A percentile compares a stretch with the other conserved stretches of the same genome.
phyloP scores from a whole-genome alignment of 169 alveolate species.

The Plasmodium ovale region DNA sequence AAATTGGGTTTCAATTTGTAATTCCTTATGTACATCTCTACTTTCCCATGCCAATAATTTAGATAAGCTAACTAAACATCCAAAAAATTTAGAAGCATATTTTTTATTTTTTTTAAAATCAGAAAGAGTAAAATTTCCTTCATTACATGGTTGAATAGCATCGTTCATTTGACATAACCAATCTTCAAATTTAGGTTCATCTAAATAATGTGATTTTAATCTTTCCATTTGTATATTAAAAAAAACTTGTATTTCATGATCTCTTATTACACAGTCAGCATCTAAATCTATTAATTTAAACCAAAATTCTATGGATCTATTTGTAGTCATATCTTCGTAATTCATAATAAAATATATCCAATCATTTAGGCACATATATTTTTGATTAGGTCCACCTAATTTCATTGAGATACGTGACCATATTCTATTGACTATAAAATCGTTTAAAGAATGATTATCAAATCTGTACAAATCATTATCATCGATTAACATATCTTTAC shows the following conservation, averaged over 20 bases:
- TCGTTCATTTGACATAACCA: slow-evolving; percentile 77
- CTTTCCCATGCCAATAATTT: slow-evolving; percentile 76
- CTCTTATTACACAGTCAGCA: slow-evolving; percentile 73
- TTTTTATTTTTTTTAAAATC: slow-evolving; percentile 73
- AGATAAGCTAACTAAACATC: slow-evolving; percentile 72
- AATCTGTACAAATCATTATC: slow-evolving; percentile 66
- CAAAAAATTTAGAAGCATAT: slow-evolving; percentile 71
- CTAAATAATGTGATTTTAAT: slow-evolving; percentile 74
- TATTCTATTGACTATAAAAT: slow-evolving; percentile 72
- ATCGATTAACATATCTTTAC: slow-evolving; percentile 76
- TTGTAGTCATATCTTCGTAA: slow-evolving; percentile 73
- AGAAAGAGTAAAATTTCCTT: slow-evolving; percentile 70
- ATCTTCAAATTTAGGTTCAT: slow-evolving; percentile 77
- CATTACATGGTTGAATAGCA: slow-evolving; percentile 70
- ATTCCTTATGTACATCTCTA: slow-evolving; percentile 71
- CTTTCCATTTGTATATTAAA: slow-evolving; percentile 70
- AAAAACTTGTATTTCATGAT: slow-evolving; percentile 75
- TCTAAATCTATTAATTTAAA: slow-evolving; percentile 73
- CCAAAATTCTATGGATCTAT: slow-evolving; percentile 72
- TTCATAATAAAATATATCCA: slow-evolving; percentile 75
- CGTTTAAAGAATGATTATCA: slow-evolving; percentile 72
- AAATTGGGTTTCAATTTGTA: slow-evolving; percentile 70
- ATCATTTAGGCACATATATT: slow-evolving; percentile 71
- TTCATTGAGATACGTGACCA: slow-evolving; percentile 68
- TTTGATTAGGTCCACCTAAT: slow-evolving; percentile 72